Evolutionary conservation across 768 basidiomycete genomes (phyloP).

Genomic region (Psilocybe cyanescens): DNA sequence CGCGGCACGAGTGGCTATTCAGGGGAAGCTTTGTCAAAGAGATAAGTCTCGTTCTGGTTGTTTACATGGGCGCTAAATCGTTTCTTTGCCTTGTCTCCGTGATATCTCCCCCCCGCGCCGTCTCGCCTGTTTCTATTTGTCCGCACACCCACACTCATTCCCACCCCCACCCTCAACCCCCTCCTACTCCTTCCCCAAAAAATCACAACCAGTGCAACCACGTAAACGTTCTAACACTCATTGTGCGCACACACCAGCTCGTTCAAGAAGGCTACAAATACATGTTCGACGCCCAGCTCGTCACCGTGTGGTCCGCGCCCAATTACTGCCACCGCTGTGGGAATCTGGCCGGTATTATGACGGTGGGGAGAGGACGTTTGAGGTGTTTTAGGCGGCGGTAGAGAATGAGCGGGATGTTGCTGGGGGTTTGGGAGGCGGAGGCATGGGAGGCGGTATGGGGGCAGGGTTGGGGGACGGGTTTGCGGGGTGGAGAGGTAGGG

Average conservation of each 20-base stretch:
- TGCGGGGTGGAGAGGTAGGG: neutral
- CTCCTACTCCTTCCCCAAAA: no score
- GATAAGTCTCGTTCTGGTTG: constrained; percentile 39
- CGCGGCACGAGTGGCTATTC: constrained; percentile 97
- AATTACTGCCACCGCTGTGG: constrained; percentile 30
- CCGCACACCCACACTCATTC: no score
- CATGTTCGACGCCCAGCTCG: no score
- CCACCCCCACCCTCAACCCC: no score
- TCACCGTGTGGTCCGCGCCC: no score
- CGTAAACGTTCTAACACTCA: no score
- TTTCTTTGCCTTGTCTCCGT: constrained; percentile 4
- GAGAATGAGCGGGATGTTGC: constrained; percentile 83
- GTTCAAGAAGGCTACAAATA: no score
- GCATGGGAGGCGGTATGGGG: neutral
- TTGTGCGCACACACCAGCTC: no score
- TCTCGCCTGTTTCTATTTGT: no score
- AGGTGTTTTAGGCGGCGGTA: constrained; percentile 83
- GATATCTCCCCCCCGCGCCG: no score
- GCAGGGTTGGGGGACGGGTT: neutral
- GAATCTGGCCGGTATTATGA: constrained; percentile 91
- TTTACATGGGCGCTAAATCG: no score
- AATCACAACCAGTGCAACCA: no score
- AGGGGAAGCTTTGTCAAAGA: constrained; percentile 85
- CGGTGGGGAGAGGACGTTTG: constrained; percentile 72
- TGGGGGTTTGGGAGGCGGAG: neutral